phyloP scores from a whole-genome alignment of 192 early-diverging fungal species.

The Backusella sp. region DNA sequence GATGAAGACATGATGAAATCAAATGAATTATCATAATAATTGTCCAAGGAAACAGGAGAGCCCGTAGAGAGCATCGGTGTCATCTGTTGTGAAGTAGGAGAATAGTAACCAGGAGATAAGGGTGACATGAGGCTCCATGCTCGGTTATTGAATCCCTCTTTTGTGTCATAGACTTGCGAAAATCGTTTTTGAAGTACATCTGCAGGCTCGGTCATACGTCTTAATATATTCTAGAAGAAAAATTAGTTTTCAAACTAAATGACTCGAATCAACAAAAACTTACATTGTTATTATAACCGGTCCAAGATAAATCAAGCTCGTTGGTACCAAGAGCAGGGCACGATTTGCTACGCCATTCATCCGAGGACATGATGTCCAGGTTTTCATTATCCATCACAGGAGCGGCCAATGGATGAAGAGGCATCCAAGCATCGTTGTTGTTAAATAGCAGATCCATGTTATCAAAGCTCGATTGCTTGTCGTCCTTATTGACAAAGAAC shows the following conservation, averaged over 20 bases:
- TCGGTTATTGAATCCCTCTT: background rate
- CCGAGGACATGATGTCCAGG: background rate
- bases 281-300: conserved; percentile 5
- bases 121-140: conserved; percentile 6
- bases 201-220: conserved; percentile 11
- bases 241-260: background rate
- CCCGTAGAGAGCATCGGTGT: conserved; percentile 15
- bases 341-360: conserved; percentile 12
- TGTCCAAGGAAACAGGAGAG: background rate
- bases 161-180: background rate
- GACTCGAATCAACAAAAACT: background rate
- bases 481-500: conserved; percentile 14
- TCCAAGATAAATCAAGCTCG: conserved; percentile 1
- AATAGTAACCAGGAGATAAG: background rate
- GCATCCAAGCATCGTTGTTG: background rate
- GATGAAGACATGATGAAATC: background rate
- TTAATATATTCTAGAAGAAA: conserved; percentile 8
- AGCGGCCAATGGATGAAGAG: conserved; percentile 1
- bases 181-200: conserved; percentile 6
- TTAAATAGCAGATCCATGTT: background rate
- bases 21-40: conserved; percentile 9
- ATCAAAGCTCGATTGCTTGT: background rate
- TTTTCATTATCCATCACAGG: background rate
- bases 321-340: conserved; percentile 9
- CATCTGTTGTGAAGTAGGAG: conserved; percentile 12